Conservation (phyloP, 768 basidiomycete genomes). For the Rossbeevera mucosa region DNA sequence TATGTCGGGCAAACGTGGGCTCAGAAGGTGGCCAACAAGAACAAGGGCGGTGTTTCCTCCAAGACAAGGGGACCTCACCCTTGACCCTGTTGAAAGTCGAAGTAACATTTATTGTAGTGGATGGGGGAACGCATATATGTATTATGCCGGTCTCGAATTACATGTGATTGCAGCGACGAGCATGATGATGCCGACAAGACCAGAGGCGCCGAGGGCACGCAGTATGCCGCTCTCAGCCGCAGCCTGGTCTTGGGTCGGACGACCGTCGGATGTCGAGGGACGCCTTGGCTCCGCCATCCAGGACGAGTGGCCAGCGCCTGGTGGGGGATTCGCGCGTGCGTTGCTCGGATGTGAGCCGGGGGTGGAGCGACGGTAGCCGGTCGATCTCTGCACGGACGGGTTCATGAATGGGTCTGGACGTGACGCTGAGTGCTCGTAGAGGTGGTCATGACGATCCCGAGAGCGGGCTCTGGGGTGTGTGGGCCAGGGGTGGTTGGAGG, state of each 20-base stretch:
- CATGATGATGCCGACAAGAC: constrained; percentile 24
- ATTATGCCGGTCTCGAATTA: constrained; percentile 15
- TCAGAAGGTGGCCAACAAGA: constrained; percentile 8
- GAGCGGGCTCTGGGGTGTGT: constrained; percentile 21
- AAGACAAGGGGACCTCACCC: neutral
- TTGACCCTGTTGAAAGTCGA: neutral
- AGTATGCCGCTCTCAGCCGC: constrained; percentile 23
- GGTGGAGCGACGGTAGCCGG: constrained; percentile 16
- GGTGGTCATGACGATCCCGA: constrained; percentile 12
- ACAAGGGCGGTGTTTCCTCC: neutral
- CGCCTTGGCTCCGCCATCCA: constrained; percentile 9
- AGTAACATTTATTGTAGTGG: neutral
- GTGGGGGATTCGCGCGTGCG: neutral
- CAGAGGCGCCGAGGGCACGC: constrained; percentile 28
- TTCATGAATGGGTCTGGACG: constrained; percentile 22
- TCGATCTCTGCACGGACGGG: constrained; percentile 26
- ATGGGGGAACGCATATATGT: neutral
- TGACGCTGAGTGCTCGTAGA: constrained; percentile 4
- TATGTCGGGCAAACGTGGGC: constrained; percentile 22
- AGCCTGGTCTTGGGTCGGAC: constrained; percentile 20
- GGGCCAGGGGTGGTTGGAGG: constrained; percentile 26
- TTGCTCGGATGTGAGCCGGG: neutral
- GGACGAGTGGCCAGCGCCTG: neutral
- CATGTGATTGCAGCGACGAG: constrained; percentile 19
- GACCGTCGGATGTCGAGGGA: neutral